Conservation (phyloP, 225 moss, liverwort and hornwort species). For the Asterella californica region DNA sequence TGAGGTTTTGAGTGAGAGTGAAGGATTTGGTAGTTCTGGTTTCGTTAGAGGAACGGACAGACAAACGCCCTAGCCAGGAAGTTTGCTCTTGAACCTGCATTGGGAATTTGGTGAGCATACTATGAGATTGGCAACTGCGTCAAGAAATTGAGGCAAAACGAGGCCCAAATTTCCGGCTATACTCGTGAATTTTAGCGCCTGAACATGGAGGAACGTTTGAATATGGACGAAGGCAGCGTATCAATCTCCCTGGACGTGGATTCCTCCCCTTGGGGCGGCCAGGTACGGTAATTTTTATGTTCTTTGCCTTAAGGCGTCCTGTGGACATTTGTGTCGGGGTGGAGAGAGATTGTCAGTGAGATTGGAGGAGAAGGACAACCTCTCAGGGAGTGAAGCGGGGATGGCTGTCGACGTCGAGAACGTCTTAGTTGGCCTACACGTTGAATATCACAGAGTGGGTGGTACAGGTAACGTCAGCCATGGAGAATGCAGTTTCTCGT, state of each 20-base stretch:
- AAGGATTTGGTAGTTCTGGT: not conserved
- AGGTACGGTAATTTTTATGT: conserved; percentile 50
- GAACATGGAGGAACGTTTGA: conserved; percentile 51
- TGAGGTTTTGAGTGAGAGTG: not conserved
- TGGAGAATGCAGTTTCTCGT: not conserved
- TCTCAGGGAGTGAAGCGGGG: not conserved
- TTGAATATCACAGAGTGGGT: not conserved
- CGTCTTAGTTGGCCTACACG: not conserved
- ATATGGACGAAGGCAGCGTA: conserved; percentile 63
- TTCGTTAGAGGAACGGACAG: not conserved
- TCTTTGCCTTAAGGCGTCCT: not conserved
- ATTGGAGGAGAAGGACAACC: not conserved
- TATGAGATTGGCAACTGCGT: conserved; percentile 22
- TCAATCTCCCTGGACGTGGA: conserved; percentile 74
- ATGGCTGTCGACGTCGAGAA: too few relatives aligned
- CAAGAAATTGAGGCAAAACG: conserved; percentile 12
- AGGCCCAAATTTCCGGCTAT: not conserved
- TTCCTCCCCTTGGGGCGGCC: conserved; percentile 81
- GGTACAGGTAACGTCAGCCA: not conserved
- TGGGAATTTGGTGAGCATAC: conserved; percentile 24
- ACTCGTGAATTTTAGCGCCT: conserved; percentile 8
- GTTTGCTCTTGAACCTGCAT: conserved; percentile 5
- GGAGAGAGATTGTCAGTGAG: not conserved
- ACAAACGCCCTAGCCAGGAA: not conserved
- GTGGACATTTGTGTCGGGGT: not conserved